These are phyloP conservation scores for Euphrasia arctica DNA, from an alignment of 305 asterid genomes.

Conservation along the genomic window DNA sequence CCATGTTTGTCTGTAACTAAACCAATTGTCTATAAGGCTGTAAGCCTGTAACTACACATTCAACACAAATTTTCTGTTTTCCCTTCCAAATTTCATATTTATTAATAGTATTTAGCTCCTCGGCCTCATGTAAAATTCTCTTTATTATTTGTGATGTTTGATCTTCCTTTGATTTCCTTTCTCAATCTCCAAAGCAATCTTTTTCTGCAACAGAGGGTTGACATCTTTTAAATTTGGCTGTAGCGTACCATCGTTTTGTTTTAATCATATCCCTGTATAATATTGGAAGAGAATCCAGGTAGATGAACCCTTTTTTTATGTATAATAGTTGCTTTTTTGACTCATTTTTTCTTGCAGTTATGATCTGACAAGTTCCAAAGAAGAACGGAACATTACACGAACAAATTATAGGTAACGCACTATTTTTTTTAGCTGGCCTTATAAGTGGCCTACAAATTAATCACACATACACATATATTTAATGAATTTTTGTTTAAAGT, in stretches of 20 bases:
- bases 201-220: not conserved
- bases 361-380: slow-evolving; percentile 61
- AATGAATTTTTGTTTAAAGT: not conserved
- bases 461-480: not conserved
- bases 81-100: not conserved
- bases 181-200: not conserved
- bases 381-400: slow-evolving; percentile 59
- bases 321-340: slow-evolving; percentile 32
- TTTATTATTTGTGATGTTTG: not conserved
- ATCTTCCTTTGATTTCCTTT: not conserved
- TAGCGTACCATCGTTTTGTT: not conserved
- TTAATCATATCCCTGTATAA: not conserved
- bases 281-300: slow-evolving; percentile 20
- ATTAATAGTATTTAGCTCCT: not conserved
- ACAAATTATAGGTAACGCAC: slow-evolving; percentile 49
- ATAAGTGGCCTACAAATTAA: too few relatives aligned
- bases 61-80: not conserved
- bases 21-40: not conserved
- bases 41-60: not conserved
- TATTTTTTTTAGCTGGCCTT: not conserved
- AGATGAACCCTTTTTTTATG: slow-evolving; percentile 8
- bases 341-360: slow-evolving; percentile 48
- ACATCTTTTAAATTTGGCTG: not conserved
- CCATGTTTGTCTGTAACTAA: not conserved
- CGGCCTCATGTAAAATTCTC: not conserved